A percentile compares a stretch with the other conserved stretches of the same genome.
Evolutionary conservation across 108 stramenopile genomes (phyloP).

Genomic region (Fragilaria radians): DNA sequence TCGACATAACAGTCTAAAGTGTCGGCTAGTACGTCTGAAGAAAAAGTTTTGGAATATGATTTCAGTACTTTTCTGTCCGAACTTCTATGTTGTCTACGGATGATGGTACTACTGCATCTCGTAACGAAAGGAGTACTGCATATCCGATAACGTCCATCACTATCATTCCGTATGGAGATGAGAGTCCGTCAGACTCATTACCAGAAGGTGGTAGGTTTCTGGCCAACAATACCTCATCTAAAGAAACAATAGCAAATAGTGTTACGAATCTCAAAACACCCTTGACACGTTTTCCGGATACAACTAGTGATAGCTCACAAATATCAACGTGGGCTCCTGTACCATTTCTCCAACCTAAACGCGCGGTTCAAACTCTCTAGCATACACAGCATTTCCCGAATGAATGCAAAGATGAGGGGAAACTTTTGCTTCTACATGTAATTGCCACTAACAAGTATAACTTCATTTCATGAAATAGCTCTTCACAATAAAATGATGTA

Average conservation of each 20-base stretch:
- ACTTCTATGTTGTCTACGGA: conserved; percentile 10
- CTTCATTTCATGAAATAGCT: too few relatives aligned
- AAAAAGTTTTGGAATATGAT: conserved; percentile 25
- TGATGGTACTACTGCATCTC: conserved; percentile 1
- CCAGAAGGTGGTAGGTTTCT: not conserved
- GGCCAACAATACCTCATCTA: not conserved
- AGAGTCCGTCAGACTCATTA: not conserved
- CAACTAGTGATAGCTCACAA: not conserved
- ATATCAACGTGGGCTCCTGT: not conserved
- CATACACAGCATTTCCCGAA: not conserved
- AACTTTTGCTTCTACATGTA: too few relatives aligned
- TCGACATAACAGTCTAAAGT: conserved; percentile 35
- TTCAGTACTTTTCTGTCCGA: not conserved
- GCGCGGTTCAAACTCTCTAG: not conserved
- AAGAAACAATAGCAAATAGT: conserved; percentile 4
- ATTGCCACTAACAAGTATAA: too few relatives aligned
- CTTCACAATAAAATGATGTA: too few relatives aligned
- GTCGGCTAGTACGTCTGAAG: conserved; percentile 11
- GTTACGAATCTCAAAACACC: not conserved
- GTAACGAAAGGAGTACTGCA: conserved; percentile 4
- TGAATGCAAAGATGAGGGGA: too few relatives aligned
- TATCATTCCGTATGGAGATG: conserved; percentile 19
- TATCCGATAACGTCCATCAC: conserved; percentile 58
- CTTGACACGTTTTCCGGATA: not conserved
- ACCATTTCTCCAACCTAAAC: not conserved